Percentiles rank a stretch among this genome's conserved stretches.
Evolutionary conservation across 176 grass and related monocot genomes (phyloP).

Genomic region (Musa acuminata): DNA sequence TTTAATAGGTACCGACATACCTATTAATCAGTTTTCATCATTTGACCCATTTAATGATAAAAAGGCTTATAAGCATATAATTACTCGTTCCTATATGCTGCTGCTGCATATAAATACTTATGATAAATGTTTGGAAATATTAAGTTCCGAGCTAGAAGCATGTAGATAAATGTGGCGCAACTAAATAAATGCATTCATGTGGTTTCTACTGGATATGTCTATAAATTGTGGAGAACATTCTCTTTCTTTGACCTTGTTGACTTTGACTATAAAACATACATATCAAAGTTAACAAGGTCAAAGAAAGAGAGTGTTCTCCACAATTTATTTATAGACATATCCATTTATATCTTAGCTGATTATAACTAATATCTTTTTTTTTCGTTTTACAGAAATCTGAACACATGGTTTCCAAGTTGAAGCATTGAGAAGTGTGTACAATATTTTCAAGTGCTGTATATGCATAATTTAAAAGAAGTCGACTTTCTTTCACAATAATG

Average conservation of each 20-base stretch:
- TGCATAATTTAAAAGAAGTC: neutral
- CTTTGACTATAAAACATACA: neutral
- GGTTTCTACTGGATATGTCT: neutral
- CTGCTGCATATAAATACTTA: neutral
- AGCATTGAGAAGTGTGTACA: neutral
- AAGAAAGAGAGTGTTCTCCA: neutral
- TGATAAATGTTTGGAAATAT: neutral
- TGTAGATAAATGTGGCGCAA: neutral
- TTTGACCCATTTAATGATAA: neutral
- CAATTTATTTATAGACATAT: neutral
- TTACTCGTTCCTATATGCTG: neutral
- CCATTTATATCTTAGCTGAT: neutral
- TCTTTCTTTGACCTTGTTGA: too few species aligned
- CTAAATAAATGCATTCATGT: neutral
- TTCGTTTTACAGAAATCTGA: conserved; percentile 4
- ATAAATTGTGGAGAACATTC: neutral
- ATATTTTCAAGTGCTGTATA: neutral
- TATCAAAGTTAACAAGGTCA: neutral
- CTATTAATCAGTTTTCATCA: neutral
- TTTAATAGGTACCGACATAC: too few species aligned
- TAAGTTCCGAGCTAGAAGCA: neutral
- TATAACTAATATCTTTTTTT: neutral
- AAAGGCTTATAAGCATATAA: neutral
- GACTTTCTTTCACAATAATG: neutral
- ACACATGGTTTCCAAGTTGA: conserved; percentile 10